Conservation (phyloP, 2,329 filamentous ascomycete species). For the Pseudonectria foliicola region DNA sequence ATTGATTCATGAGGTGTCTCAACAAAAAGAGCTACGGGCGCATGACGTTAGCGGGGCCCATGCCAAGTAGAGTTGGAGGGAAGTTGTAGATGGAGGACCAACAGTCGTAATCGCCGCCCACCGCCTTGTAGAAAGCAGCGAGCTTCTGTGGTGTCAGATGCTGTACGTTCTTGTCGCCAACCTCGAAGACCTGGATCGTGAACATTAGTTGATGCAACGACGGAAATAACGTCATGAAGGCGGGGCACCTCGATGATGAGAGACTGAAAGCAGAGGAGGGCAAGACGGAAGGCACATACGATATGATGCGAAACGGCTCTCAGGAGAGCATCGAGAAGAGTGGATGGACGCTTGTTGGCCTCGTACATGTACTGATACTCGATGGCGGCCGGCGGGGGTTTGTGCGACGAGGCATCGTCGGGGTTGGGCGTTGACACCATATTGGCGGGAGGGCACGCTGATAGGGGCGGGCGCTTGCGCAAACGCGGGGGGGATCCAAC, state of each 20-base stretch:
- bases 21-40: constrained; percentile 60
- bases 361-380: constrained; percentile 63
- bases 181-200: constrained; percentile 40
- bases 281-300: constrained; percentile 41
- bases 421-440: constrained; percentile 21
- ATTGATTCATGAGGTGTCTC: constrained; percentile 66
- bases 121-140: constrained; percentile 67
- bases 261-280: background rate
- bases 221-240: no score
- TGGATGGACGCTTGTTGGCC: constrained; percentile 59
- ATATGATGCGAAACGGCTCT: constrained; percentile 62
- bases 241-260: background rate
- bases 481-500: constrained; percentile 2
- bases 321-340: constrained; percentile 59
- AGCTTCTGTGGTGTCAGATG: constrained; percentile 60
- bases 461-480: constrained; percentile 3
- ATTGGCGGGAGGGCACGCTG: constrained; percentile 1
- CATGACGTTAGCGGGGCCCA: constrained; percentile 5
- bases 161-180: constrained; percentile 49
- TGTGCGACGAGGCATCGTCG: constrained; percentile 13
- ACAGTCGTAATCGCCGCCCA: constrained; percentile 71
- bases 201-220: constrained; percentile 9
- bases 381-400: constrained; percentile 18
- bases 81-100: constrained; percentile 10
- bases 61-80: background rate